Evolutionary conservation across 768 basidiomycete species (phyloP).

Genomic region (Paxillus rubicundulus): DNA sequence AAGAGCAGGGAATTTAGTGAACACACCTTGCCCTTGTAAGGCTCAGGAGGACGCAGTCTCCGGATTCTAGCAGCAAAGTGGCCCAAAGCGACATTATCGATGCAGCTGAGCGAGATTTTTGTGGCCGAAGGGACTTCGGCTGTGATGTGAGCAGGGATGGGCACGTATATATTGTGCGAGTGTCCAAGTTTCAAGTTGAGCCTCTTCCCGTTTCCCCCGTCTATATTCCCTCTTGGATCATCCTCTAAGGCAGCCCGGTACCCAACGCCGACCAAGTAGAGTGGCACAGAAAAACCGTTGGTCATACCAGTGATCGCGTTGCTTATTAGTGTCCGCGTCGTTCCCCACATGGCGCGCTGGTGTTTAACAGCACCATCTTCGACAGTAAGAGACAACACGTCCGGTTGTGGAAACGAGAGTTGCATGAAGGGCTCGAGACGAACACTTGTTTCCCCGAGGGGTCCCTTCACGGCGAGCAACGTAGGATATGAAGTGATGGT

Average conservation of each 20-base stretch:
- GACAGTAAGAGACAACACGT: slow-evolving; percentile 38
- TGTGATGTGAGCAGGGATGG: slow-evolving; percentile 79
- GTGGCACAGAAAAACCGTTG: slow-evolving; percentile 76
- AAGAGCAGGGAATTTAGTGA: neutral
- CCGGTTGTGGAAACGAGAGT: slow-evolving; percentile 33
- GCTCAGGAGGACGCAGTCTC: slow-evolving; percentile 85
- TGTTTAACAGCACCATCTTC: slow-evolving; percentile 65
- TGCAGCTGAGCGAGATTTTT: slow-evolving; percentile 77
- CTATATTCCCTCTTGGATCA: slow-evolving; percentile 60
- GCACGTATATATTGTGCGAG: slow-evolving; percentile 82
- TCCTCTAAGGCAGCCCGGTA: slow-evolving; percentile 87
- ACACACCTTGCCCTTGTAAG: slow-evolving; percentile 95
- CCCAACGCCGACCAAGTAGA: slow-evolving; percentile 93
- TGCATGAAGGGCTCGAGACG: slow-evolving; percentile 48
- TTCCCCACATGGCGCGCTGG: slow-evolving; percentile 94
- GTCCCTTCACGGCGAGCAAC: slow-evolving; percentile 55
- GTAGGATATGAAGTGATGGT: slow-evolving; percentile 35
- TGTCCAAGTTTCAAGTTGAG: slow-evolving; percentile 92
- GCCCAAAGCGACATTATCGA: slow-evolving; percentile 85
- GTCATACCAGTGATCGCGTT: slow-evolving; percentile 92
- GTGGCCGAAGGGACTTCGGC: slow-evolving; percentile 80
- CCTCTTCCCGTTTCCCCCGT: slow-evolving; percentile 60
- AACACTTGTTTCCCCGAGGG: slow-evolving; percentile 50
- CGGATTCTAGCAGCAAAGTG: slow-evolving; percentile 87
- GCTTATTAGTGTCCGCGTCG: slow-evolving; percentile 82